Evolutionary conservation across 1,139 yeast genomes (phyloP), one percentile per base, ranked within the genome.

Genomic region (Nakaseomyces kungkrabaensis): DNA sequence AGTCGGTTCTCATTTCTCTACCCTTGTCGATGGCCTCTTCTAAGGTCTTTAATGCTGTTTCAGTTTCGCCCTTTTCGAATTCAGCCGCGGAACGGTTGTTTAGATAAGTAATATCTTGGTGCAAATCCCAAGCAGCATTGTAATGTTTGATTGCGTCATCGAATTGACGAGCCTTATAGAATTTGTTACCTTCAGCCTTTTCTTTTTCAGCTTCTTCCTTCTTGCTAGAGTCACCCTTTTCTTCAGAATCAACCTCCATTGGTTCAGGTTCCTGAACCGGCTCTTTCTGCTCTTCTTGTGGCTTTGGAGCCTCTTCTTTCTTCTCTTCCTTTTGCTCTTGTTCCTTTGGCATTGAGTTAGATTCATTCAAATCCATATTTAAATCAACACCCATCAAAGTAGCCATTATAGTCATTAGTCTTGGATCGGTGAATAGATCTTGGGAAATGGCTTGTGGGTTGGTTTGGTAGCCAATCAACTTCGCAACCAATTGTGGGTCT

Each of bases 81-180:
- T 92, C 96, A 31, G 98, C 98, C 50, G 99, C 98, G 37, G 98
- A 94, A 64, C 95, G 81, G 75, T 94, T 94, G 74, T 92, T 94
- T 66, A 94, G 76, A 68, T 85, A 94, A 1, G 98, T 92, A 62
- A 92, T 87, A 65, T 94, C 98, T 64, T 82, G 77, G 71, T 75
- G 72, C 33, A 82, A 68, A 44, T 82, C 85, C 87, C 92, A 94
- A 2, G 99, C 99, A 63, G 81, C 77, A 63, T 85, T 75, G 72
- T 94, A 94, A 55, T 80, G 75, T 51, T 74, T 85, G 65, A 94
- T 90, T 42, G 99, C 98, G 62, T 85, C 96, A 64, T 88, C 97
- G 59, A 94, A 94, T 64, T 90, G 76, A 66, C 85, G 86, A 59
- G 82, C 75, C 70, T 92, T 92, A 76, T 94, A 94, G 47, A 86